Base-by-base conservation (phyloP, 257 asterid species). In the Gynochthodes officinalis region DNA sequence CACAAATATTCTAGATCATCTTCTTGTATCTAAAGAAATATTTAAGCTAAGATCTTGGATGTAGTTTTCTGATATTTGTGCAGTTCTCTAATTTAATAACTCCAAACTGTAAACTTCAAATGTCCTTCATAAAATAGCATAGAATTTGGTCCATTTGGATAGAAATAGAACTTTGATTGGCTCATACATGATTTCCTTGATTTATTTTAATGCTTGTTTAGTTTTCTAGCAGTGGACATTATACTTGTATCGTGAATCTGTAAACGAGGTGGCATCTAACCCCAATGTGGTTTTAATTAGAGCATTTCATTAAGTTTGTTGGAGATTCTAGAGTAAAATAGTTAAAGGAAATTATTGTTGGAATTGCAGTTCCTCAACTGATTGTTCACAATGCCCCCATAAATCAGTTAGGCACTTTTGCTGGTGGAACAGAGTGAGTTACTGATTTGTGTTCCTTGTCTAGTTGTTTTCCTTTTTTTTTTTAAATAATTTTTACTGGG, bases 371-470 rank as follows among this genome's bases (percentile, higher is more conserved):
- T 70, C 90, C 69, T 53, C 90, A 69, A 59, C 81, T 67, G 93
- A 87, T 12, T 94, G 98, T 74, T 78, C 90, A 25, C 77, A 83
- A 55, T 94, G 98, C 79, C 84, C 84, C 60, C 98, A 94, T 83
- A 88, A 80, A 82, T 75, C 85, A 78, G 90, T 89, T 52, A 83
- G 98, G 19, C 97, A 94, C 80, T 94, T 94, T 72, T 94, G 98
- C 84, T 94, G 98, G 98, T 94, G 98, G 98, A 91, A 89, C 78
- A 89, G 75, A 85, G 98, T 93, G 74, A 84, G 96, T 81, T 71
- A 7, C 62, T n/a, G 48, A 70, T 67, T 52, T 57, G 35, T 69
- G n/a, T n/a, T n/a, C n/a, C n/a, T n/a, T n/a, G 50, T 32, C 28
- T 50, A 43, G 35, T 64, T n/a, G 49, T 74, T 21, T 73, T 25